These are phyloP conservation scores for Epichloe elymi DNA, from an alignment of 2,329 filamentous ascomycete species.

Conservation along the genomic window DNA sequence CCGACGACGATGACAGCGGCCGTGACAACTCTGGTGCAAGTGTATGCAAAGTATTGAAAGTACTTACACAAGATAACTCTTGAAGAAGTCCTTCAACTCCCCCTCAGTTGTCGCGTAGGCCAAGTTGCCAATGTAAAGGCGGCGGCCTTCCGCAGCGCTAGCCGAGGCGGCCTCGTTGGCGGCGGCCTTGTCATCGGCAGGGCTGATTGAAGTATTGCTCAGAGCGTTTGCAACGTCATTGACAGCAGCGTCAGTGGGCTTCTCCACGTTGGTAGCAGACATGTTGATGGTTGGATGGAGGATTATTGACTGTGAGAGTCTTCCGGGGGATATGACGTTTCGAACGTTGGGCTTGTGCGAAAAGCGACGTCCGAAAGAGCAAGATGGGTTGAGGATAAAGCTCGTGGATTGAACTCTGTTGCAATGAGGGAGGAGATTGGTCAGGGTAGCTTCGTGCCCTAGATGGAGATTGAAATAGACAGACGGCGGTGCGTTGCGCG, in stretches of 20 bases:
- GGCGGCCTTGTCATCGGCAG: slow-evolving; percentile 42
- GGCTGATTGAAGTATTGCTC: slow-evolving; percentile 56
- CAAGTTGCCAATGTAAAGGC: slow-evolving; percentile 99
- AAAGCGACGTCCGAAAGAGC: slow-evolving; percentile 32
- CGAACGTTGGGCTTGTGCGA: slow-evolving; percentile 21
- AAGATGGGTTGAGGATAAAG: slow-evolving; percentile 17
- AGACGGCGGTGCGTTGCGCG: slow-evolving; percentile 35
- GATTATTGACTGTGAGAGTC: slow-evolving; percentile 34
- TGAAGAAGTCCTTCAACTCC: slow-evolving; percentile 99
- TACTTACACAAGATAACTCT: slow-evolving; percentile 98
- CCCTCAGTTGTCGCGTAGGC: slow-evolving; percentile 99
- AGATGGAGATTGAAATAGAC: slow-evolving; percentile 40
- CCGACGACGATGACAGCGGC: not conserved
- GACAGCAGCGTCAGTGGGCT: slow-evolving; percentile 51
- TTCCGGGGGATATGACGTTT: slow-evolving; percentile 23
- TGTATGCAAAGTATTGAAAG: not conserved
- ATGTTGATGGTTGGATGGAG: slow-evolving; percentile 49
- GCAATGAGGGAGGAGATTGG: slow-evolving; percentile 43
- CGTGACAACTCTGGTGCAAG: not conserved
- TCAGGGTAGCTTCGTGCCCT: slow-evolving; percentile 87
- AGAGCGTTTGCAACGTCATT: slow-evolving; percentile 64
- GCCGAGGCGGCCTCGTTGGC: slow-evolving; percentile 86
- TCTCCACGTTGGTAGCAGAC: slow-evolving; percentile 60
- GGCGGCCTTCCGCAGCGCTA: slow-evolving; percentile 96
- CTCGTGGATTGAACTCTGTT: slow-evolving; percentile 51